Evolutionary conservation across 1,284 basidiomycete genomes (phyloP).

Genomic region (Ganoderma leucocontextum): DNA sequence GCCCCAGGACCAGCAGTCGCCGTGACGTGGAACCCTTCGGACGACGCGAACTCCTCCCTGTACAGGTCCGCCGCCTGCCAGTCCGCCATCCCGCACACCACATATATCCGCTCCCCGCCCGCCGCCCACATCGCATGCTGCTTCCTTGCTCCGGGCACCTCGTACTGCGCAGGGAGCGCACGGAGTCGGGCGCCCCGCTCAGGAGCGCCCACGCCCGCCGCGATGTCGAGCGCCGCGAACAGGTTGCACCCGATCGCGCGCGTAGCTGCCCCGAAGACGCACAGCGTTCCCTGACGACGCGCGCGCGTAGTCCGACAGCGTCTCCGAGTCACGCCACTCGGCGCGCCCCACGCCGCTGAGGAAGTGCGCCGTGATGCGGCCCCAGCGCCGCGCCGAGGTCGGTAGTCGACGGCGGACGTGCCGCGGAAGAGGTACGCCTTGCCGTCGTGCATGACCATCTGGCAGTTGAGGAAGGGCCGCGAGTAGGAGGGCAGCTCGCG

Average conservation of each 20-base stretch:
- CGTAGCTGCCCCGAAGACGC: conserved; percentile 32
- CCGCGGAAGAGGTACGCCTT: conserved; percentile 48
- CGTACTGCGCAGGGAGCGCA: conserved; percentile 25
- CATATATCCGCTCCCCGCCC: conserved; percentile 40
- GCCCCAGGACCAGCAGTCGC: conserved; percentile 53
- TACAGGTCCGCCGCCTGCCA: conserved; percentile 36
- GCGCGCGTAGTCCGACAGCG: conserved; percentile 40
- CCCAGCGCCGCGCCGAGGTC: conserved; percentile 45
- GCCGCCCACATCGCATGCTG: conserved; percentile 45
- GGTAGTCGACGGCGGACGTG: conserved; percentile 36
- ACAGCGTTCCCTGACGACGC: conserved; percentile 38
- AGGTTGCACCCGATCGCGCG: conserved; percentile 38
- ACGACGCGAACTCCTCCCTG: conserved; percentile 38
- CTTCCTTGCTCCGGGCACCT: conserved; percentile 42
- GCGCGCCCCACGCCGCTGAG: conserved; percentile 19
- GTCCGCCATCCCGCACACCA: conserved; percentile 50
- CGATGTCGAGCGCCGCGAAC: conserved; percentile 37
- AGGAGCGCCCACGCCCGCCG: conserved; percentile 35
- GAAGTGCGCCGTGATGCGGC: conserved; percentile 41
- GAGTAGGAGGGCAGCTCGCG: conserved; percentile 42
- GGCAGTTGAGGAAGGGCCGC: conserved; percentile 32
- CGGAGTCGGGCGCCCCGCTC: conserved; percentile 27
- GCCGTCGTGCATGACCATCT: conserved; percentile 41
- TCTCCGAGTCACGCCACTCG: conserved; percentile 39
- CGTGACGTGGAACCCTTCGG: conserved; percentile 41